These are phyloP conservation scores for Ophiocordyceps australis DNA, from an alignment of 2,329 filamentous ascomycete species.

Conservation along the genomic window DNA sequence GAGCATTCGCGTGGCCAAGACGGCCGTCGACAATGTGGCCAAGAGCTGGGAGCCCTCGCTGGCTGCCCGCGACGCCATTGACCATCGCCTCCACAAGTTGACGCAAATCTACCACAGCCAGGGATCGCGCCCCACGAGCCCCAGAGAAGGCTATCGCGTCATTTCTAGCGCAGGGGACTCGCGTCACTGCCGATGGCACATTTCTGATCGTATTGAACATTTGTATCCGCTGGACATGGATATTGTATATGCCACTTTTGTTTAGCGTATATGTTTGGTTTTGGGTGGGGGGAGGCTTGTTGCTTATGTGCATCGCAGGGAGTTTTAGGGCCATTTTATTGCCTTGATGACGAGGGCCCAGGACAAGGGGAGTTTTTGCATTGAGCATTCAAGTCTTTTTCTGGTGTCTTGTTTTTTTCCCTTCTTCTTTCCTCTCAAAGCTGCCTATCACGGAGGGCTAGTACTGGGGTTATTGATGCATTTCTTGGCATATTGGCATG, in stretches of 20 bases:
- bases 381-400: too few relatives aligned
- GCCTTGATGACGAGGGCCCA: too few relatives aligned
- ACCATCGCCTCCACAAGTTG: constrained; percentile 16
- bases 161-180: constrained; percentile 10
- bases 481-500: too few relatives aligned
- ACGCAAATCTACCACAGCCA: constrained; percentile 13
- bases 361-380: too few relatives aligned
- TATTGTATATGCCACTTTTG: constrained; percentile 13
- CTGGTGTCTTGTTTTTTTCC: too few relatives aligned
- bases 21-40: constrained; percentile 35
- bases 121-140: constrained; percentile 9
- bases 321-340: too few relatives aligned
- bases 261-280: too few relatives aligned
- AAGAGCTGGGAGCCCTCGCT: constrained; percentile 40
- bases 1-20: constrained; percentile 31
- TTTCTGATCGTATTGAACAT: constrained; percentile 14
- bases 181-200: constrained; percentile 14
- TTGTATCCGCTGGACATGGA: constrained; percentile 19
- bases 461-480: too few relatives aligned
- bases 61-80: constrained; percentile 28
- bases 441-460: too few relatives aligned
- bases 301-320: too few relatives aligned
- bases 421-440: too few relatives aligned
- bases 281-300: too few relatives aligned
- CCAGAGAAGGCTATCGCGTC: constrained; percentile 12